Percentiles rank a stretch among this genome's conserved stretches.
phyloP scores from a whole-genome alignment of 495 filamentous ascomycete species.

The Xylaria curta region DNA sequence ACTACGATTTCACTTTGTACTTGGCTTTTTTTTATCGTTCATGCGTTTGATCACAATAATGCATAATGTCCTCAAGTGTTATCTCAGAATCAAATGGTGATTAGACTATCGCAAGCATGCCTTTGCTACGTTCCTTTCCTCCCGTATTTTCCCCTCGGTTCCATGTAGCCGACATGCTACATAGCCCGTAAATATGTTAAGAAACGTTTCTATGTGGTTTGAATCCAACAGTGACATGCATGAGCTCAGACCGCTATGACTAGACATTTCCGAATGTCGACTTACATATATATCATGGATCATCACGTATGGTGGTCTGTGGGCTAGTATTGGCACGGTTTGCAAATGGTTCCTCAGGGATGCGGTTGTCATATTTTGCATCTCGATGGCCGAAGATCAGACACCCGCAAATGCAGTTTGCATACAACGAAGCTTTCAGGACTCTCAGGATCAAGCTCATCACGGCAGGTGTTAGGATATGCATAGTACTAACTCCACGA shows the following conservation, averaged over 20 bases:
- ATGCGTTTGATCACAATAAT: neutral
- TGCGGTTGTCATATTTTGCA: conserved; percentile 19
- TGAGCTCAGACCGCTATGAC: neutral
- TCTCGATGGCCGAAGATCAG: conserved; percentile 2
- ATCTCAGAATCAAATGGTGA: neutral
- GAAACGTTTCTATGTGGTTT: neutral
- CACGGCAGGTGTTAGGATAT: neutral
- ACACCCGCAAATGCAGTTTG: conserved; percentile 11
- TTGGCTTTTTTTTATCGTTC: neutral
- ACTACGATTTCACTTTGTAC: conserved; percentile 13
- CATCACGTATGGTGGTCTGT: conserved; percentile 9
- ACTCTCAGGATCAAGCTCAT: neutral
- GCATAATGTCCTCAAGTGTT: neutral
- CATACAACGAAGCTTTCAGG: neutral
- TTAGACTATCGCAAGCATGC: neutral
- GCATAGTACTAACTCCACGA: conserved; percentile 12
- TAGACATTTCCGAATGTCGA: neutral
- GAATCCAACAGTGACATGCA: neutral
- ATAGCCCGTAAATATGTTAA: neutral
- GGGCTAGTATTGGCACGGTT: conserved; percentile 10
- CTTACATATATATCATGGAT: conserved; percentile 6
- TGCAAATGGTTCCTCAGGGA: conserved; percentile 3
- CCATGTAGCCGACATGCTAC: neutral
- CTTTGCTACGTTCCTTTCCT: neutral
- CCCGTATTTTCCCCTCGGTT: neutral